These are phyloP conservation scores for Saccharomycopsis microspora DNA, from an alignment of 805 yeast genomes.

Conservation along the genomic window DNA sequence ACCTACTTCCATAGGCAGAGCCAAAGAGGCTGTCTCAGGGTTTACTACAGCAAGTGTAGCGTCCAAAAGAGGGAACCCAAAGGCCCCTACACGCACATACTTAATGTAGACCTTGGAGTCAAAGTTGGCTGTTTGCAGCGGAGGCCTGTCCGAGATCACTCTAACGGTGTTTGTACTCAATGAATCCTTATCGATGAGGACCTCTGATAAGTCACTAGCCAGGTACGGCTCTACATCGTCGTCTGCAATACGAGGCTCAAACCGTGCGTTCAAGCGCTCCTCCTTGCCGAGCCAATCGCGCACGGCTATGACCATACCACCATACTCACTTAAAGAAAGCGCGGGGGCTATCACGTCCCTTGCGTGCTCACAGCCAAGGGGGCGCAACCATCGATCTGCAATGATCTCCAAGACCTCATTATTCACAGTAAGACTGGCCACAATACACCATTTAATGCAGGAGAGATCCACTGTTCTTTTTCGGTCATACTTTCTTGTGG, in stretches of 20 bases:
- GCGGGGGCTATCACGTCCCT: constrained; percentile 78
- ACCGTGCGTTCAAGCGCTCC: constrained; percentile 45
- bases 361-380: constrained; percentile 74
- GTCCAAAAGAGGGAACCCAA: constrained; percentile 92
- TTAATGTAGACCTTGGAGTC: constrained; percentile 17
- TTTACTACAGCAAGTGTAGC: constrained; percentile 89
- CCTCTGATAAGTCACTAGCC: constrained; percentile 42
- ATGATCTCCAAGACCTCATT: constrained; percentile 86
- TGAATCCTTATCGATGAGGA: constrained; percentile 62
- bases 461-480: constrained; percentile 67
- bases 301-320: constrained; percentile 89
- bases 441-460: constrained; percentile 78
- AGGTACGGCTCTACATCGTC: constrained; percentile 25
- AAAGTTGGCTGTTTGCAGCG: constrained; percentile 33
- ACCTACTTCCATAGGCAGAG: constrained; percentile 73
- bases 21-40: constrained; percentile 75
- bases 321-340: constrained; percentile 82
- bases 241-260: constrained; percentile 26
- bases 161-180: constrained; percentile 62
- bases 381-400: constrained; percentile 81
- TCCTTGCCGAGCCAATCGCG: constrained; percentile 81
- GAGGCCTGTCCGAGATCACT: constrained; percentile 49
- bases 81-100: constrained; percentile 60
- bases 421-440: constrained; percentile 81
- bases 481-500: constrained; percentile 70